These are phyloP conservation scores for Purpureocillium takamizusanense DNA, from an alignment of 2,329 filamentous ascomycete species.

Conservation along the genomic window DNA sequence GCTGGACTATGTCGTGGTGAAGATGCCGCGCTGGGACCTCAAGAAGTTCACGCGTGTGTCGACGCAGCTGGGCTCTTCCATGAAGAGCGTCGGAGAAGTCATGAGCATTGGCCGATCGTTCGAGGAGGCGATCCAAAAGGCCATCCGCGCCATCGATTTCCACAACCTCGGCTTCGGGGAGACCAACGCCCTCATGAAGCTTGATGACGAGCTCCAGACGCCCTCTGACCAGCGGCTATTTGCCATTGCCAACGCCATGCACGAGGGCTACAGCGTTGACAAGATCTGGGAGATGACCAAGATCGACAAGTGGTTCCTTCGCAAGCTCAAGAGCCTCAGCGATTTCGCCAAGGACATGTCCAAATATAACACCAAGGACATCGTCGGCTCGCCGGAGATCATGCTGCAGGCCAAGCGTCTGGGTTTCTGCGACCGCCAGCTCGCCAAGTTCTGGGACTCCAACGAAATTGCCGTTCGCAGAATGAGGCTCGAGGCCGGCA, in stretches of 20 bases:
- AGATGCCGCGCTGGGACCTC: constrained; percentile 97
- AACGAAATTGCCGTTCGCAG: constrained; percentile 87
- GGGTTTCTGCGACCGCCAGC: constrained; percentile 87
- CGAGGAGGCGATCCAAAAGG: constrained; percentile 97
- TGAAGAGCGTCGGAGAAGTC: constrained; percentile 99
- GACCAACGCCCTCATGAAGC: constrained; percentile 85
- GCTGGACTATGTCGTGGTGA: constrained; percentile 94
- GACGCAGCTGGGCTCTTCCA: constrained; percentile 89
- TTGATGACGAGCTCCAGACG: constrained; percentile 92
- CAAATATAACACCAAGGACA: constrained; percentile 54
- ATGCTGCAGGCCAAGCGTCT: constrained; percentile 84
- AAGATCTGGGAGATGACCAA: constrained; percentile 98
- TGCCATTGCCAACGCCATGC: constrained; percentile 96
- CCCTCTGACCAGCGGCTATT: constrained; percentile 96
- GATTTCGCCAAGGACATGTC: constrained; percentile 79
- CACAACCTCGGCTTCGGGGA: constrained; percentile 93
- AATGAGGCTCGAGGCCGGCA: constrained; percentile 73
- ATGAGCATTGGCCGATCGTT: constrained; percentile 97
- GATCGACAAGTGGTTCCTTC: constrained; percentile 98
- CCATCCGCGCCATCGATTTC: constrained; percentile 89
- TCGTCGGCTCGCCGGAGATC: constrained; percentile 53
- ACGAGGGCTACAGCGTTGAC: constrained; percentile 83
- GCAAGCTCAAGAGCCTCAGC: constrained; percentile 81
- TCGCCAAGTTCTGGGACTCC: constrained; percentile 89
- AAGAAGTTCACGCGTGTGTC: constrained; percentile 98